These are phyloP conservation scores for Yarrowia sp. DNA, from an alignment of 805 yeast species.

Conservation along the genomic window DNA sequence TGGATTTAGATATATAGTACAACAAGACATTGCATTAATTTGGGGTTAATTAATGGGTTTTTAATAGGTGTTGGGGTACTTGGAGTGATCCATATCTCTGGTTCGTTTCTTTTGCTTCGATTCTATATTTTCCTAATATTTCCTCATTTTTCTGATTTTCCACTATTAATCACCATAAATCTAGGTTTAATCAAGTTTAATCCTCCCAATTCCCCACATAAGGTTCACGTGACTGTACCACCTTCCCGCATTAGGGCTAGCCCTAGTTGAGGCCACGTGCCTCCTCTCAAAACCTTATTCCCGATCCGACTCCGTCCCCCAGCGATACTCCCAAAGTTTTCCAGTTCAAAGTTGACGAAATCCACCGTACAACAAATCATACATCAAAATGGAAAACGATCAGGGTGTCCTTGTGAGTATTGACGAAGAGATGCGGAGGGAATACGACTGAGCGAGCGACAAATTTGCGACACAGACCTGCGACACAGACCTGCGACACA, in stretches of 20 bases:
- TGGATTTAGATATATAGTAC: no score
- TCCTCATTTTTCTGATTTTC: neutral
- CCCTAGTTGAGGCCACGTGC: slow-evolving; percentile 21
- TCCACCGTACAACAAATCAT: slow-evolving; percentile 39
- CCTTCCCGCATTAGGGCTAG: slow-evolving; percentile 11
- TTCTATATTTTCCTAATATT: neutral
- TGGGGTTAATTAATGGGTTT: no score
- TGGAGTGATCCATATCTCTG: no score
- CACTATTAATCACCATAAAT: no score
- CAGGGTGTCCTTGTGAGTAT: slow-evolving; percentile 97
- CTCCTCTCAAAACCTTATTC: slow-evolving; percentile 6
- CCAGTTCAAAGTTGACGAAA: slow-evolving; percentile 35
- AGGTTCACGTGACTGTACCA: neutral
- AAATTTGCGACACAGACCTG: neutral
- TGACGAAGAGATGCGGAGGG: neutral
- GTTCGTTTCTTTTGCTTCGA: no score
- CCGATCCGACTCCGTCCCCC: slow-evolving; percentile 36
- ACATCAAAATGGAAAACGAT: slow-evolving; percentile 96
- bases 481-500: no score
- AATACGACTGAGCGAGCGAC: neutral
- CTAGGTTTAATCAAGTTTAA: no score
- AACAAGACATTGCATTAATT: no score
- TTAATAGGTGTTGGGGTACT: no score
- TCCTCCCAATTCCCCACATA: neutral
- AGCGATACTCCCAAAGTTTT: slow-evolving; percentile 37